Conservation (phyloP, 257 asterid genomes). For the Jacaranda mimosifolia region DNA sequence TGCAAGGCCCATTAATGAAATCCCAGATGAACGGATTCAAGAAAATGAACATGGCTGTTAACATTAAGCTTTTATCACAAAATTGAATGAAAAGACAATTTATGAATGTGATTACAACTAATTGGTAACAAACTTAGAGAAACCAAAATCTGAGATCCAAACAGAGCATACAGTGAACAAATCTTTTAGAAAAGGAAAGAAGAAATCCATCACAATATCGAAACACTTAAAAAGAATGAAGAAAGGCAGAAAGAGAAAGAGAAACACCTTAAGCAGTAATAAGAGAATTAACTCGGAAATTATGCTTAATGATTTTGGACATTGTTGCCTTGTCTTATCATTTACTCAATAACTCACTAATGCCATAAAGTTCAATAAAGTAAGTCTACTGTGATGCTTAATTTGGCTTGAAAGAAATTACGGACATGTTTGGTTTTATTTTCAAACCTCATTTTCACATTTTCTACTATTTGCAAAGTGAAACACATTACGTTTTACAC, state of each 20-base stretch:
- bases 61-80: not conserved
- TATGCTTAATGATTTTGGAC: too few relatives aligned
- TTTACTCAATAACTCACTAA: too few relatives aligned
- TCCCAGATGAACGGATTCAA: not conserved
- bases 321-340: too few relatives aligned
- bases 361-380: too few relatives aligned
- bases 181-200: not conserved
- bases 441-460: too few relatives aligned
- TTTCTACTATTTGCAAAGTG: too few relatives aligned
- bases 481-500: too few relatives aligned
- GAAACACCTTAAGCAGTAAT: too few relatives aligned
- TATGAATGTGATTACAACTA: not conserved
- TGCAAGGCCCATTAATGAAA: not conserved
- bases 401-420: not conserved
- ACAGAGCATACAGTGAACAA: too few relatives aligned
- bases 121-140: not conserved
- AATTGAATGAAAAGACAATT: not conserved
- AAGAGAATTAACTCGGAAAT: too few relatives aligned
- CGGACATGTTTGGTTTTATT: too few relatives aligned
- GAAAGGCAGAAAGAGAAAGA: too few relatives aligned
- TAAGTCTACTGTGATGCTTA: not conserved
- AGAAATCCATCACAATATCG: not conserved
- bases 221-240: not conserved
- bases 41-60: not conserved
- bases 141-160: not conserved